Conservation (phyloP, 306 rosid species). For the Hippophae gyantsensis region DNA sequence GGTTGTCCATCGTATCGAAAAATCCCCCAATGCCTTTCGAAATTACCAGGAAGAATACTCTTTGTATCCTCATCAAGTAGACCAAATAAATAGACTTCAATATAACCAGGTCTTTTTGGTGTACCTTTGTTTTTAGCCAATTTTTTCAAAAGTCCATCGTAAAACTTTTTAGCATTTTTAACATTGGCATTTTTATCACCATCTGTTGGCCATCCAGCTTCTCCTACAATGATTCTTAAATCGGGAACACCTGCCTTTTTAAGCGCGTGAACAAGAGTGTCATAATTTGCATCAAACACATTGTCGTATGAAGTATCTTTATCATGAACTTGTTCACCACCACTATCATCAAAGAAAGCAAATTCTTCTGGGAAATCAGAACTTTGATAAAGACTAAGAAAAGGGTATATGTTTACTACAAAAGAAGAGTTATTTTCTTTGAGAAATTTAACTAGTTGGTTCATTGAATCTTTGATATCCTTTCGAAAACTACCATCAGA, state of each 20-base stretch:
- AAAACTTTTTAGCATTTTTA: slow-evolving; percentile 41
- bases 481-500: slow-evolving; percentile 49
- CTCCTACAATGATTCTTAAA: slow-evolving; percentile 48
- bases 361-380: slow-evolving; percentile 37
- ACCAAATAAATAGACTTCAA: slow-evolving; percentile 41
- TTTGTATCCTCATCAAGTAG: slow-evolving; percentile 57
- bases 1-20: slow-evolving; percentile 55
- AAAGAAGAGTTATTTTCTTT: slow-evolving; percentile 41
- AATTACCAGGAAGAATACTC: slow-evolving; percentile 51
- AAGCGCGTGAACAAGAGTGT: slow-evolving; percentile 50
- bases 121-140: slow-evolving; percentile 39
- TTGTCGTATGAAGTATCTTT: slow-evolving; percentile 29
- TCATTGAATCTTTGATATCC: slow-evolving; percentile 26
- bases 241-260: slow-evolving; percentile 31
- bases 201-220: slow-evolving; percentile 90
- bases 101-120: slow-evolving; percentile 31
- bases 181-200: slow-evolving; percentile 33
- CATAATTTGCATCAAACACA: slow-evolving; percentile 67
- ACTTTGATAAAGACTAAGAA: slow-evolving; percentile 46
- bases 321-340: slow-evolving; percentile 22
- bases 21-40: slow-evolving; percentile 94
- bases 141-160: slow-evolving; percentile 47
- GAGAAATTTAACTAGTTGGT: slow-evolving; percentile 35
- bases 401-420: slow-evolving; percentile 76
- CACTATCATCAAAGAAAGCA: slow-evolving; percentile 43